Percentiles rank a stretch among this genome's conserved stretches.
Conservation (phyloP, 1,284 basidiomycete genomes). For the Golubevia pallescens region DNA sequence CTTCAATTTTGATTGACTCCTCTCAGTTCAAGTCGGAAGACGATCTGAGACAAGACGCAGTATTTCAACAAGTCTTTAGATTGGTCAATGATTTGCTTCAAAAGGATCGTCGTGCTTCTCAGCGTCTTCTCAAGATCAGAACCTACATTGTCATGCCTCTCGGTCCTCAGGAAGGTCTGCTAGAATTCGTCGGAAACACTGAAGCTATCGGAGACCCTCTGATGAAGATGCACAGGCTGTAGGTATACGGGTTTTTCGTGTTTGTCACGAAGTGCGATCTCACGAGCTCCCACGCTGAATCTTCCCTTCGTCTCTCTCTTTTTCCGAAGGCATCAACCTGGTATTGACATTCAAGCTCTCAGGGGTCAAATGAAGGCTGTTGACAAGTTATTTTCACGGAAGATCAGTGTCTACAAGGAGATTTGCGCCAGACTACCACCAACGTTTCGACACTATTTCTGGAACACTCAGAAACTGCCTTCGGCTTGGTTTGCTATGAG, state of each 20-base stretch:
- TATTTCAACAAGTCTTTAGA: constrained; percentile 97
- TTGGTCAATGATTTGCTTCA: constrained; percentile 81
- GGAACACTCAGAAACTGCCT: constrained; percentile 83
- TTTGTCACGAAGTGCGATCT: neutral
- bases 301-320: neutral
- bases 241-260: constrained; percentile 23
- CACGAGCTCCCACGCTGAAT: neutral
- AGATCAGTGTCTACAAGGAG: constrained; percentile 67
- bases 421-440: constrained; percentile 75
- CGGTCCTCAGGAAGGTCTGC: constrained; percentile 78
- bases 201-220: constrained; percentile 74
- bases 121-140: constrained; percentile 77
- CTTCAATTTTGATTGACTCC: neutral
- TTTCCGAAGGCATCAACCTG: neutral
- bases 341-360: constrained; percentile 5
- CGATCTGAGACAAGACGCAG: constrained; percentile 92
- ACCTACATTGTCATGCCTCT: constrained; percentile 90
- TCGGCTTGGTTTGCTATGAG: constrained; percentile 93
- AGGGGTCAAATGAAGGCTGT: constrained; percentile 14
- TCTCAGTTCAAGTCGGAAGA: constrained; percentile 86
- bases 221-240: constrained; percentile 72
- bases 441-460: constrained; percentile 93
- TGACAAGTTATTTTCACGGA: constrained; percentile 10
- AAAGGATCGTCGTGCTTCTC: constrained; percentile 77
- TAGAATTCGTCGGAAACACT: constrained; percentile 90